Base-by-base conservation (phyloP, 1,139 yeast species). In the Pichia sp. region DNA sequence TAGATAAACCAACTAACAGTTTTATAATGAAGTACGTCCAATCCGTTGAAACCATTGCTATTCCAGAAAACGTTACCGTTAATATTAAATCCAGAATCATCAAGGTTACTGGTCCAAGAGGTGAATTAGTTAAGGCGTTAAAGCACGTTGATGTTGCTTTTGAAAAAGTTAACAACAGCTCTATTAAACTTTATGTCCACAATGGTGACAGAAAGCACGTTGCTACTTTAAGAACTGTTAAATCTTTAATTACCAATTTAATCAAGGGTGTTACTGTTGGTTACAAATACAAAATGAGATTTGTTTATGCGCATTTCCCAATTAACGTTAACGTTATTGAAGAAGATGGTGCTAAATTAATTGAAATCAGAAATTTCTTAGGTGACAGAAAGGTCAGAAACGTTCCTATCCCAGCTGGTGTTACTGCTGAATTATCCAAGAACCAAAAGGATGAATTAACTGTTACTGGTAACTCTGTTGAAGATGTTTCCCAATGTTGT, bases 281-380 rank as follows among this genome's bases (percentile, higher is more conserved):
- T 75, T 92, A 78, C 95, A 83, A 86, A 78, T 92, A 92, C 95
- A 92, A 92, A 89, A 84, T 92, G 96, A 88, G 97, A 82, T 90
- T 89, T 75, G 98, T 92, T 63, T 94, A 92, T 73, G 99, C 98
- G 84, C 98, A 94, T 87, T 92, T 92, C 96, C 99, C 98, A 73
- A 94, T 94, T 78, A 92, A 94, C 76, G 97, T 92, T 65, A 92
- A 90, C 81, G 72, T 83, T 61, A 70, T 83, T 67, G 84, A 87
- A 65, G 74, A 79, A 66, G 86, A 88, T 52, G 90, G 89, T 67
- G 75, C 80, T 57, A 74, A 78, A 59, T 80, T 68, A 69, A 86
- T 90, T 66, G 98, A 92, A 79, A 90, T 92, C 80, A 90, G 98
- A 86, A 92, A 92, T 81, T 92, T 88, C 84, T 83, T 92, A 78